Evolutionary conservation across 1,139 yeast genomes (phyloP), one percentile per base, ranked within the genome.

Genomic region (Geotrichum reessii): DNA sequence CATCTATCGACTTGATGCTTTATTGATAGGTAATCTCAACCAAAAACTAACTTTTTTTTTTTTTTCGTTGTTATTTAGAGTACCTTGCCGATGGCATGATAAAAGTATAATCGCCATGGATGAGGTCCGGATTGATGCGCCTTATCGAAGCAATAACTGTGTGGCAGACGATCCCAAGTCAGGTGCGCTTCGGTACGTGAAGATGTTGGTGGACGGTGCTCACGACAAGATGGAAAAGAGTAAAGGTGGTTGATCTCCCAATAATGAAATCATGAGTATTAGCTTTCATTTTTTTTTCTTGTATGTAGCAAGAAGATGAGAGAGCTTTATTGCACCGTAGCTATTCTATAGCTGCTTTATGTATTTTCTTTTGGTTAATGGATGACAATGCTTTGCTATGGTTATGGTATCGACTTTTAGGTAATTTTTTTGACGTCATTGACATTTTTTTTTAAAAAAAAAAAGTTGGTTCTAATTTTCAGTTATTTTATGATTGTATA

Each of bases 231-330:
- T 81, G 61, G 21, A 22, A n/a, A 83, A 79, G 61, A 70, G 78
- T 59, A 72, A 83, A 66, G 90, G 90, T n/a, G 90, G 90, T 53
- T 85, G 66, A 73, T 8, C 24, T 22, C n/a, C n/a, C n/a, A n/a
- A n/a, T n/a, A n/a, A n/a, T n/a, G n/a, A n/a, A n/a, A n/a, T n/a
- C n/a, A n/a, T n/a, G n/a, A n/a, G n/a, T n/a, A n/a, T n/a, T n/a
- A n/a, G n/a, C n/a, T n/a, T n/a, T n/a, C n/a, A n/a, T 44, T 42
- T 28, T 28, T 28, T 28, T 28, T 28, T 28, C 9, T 28, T 28
- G 31, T 28, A 28, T 9, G 14, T 3, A 31, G 14, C 37, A 31
- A 31, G 37, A 8, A 31, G 9, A 31, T 31, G 9, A 31, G 14
- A 11, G 3, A 31, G 31, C 9, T 31, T 31, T 31, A 2, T 31